Evolutionary conservation across 2,329 filamentous ascomycete species (phyloP).

Genomic region (Diaporthe ampelina): DNA sequence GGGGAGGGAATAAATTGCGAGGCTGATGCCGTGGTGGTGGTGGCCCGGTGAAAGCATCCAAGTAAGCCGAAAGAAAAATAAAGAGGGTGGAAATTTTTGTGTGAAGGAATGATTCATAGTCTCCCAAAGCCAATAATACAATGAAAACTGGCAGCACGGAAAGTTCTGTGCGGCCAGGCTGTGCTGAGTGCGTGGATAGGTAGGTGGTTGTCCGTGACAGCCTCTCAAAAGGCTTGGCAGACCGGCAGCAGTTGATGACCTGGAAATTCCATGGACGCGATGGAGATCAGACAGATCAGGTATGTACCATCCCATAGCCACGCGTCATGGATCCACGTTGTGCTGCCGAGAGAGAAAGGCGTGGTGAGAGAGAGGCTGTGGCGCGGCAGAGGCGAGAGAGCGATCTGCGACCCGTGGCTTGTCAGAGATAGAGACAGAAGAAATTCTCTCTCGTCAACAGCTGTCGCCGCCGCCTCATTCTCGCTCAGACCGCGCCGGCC

Average conservation of each 20-base stretch:
- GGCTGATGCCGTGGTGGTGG: constrained; percentile 15
- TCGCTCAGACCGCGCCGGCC: not conserved
- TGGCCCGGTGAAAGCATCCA: not conserved
- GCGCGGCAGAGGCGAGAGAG: not conserved
- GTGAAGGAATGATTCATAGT: no score
- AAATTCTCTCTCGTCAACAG: not conserved
- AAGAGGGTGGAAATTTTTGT: no score
- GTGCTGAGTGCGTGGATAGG: not conserved
- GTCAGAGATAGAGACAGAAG: constrained; percentile 34
- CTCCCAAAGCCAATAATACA: constrained; percentile 9
- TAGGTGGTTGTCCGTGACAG: no score
- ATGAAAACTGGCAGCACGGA: not conserved
- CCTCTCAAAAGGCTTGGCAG: no score
- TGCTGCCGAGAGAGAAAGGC: not conserved
- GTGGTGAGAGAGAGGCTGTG: not conserved
- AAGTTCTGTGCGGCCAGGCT: not conserved
- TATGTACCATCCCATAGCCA: constrained; percentile 2
- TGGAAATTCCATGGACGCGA: not conserved
- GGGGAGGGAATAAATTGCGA: constrained; percentile 29
- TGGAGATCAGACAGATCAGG: not conserved
- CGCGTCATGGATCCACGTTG: constrained; percentile 25
- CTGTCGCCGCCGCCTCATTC: not conserved
- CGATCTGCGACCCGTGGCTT: constrained; percentile 36
- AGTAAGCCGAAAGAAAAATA: no score
- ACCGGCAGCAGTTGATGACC: not conserved